phyloP scores from a whole-genome alignment of 495 filamentous ascomycete genomes.

The Neurospora cerealis region DNA sequence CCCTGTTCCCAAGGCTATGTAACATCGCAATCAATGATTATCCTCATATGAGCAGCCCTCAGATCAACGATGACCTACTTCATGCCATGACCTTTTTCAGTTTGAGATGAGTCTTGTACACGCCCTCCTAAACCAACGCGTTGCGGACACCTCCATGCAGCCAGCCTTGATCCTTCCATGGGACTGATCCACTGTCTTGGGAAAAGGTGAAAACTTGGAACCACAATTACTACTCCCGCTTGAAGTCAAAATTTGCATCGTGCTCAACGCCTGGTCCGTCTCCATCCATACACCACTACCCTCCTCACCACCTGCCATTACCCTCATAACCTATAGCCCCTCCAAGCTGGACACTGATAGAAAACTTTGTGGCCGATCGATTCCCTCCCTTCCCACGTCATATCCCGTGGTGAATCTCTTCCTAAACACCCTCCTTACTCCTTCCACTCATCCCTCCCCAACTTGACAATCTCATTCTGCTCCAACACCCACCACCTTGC shows the following conservation, averaged over 20 bases:
- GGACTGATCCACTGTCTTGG: neutral
- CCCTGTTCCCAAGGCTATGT: neutral
- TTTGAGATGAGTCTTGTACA: neutral
- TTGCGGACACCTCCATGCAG: neutral
- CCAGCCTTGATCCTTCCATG: neutral
- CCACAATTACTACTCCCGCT: neutral
- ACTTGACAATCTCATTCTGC: slow-evolving; percentile 35
- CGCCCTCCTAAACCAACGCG: neutral
- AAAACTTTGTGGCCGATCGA: neutral
- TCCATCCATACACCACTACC: neutral
- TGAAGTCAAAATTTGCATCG: neutral
- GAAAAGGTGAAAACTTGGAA: neutral
- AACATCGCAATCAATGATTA: neutral
- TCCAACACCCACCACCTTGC: slow-evolving; percentile 39
- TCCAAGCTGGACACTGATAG: neutral
- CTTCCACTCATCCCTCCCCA: slow-evolving; percentile 37
- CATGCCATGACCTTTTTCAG: neutral
- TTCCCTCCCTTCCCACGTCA: neutral
- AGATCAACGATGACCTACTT: neutral
- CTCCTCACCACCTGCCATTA: neutral
- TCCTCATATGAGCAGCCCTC: neutral
- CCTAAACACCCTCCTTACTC: neutral
- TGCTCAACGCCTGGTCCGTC: neutral
- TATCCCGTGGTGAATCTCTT: neutral
- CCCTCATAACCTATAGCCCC: neutral